Base-by-base conservation (phyloP, 2,329 filamentous ascomycete species). In the Harringtonia aguacate region DNA sequence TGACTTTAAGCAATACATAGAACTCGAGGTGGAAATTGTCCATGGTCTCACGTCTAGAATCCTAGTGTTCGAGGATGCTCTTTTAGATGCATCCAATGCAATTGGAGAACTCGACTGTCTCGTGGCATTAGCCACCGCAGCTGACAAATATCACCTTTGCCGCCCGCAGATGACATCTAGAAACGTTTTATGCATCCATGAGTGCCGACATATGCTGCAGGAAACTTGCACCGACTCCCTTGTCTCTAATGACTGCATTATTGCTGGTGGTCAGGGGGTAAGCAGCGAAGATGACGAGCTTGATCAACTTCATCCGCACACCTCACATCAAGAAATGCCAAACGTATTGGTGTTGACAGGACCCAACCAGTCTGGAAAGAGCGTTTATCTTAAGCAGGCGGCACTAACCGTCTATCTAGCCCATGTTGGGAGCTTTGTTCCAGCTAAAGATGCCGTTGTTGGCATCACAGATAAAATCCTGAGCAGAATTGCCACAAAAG, bases 301-400 rank as follows among this genome's bases (percentile, higher is more conserved):
- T 8, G 17, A 21, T 10, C n/a, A 18, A 10, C 31, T 14, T 6
- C 15, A 9, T 17, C 8, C 3, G 12, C 20, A 20, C 15, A 15
- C 24, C 45, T 39, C 20, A 17, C 21, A 20, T 43, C 45, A 18
- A 43, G 47, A 52, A 7, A 51, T 60, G 3, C 79, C 84, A 13
- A 86, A 75, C 50, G 82, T 87, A 64, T 59, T 95, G 13, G 66
- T 95, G 7, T 62, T 98, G 54, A 97, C 92, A 0, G 92, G 92
- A 0, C 89, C 92, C 5, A 98, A 98, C 54, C 94, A 92, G 59
- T 97, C 92, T 0, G 92, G 92, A 0, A 98, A 98, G 61, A 97
- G 88, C 53, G 78, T 97, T 0, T 97, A 95, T 61, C 72, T 97
- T 57, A 98, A 94, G 61, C 90, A 98, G 59, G 77, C 86, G 28